A percentile compares a stretch with the other conserved stretches of the same genome.
Evolutionary conservation across 2,329 filamentous ascomycete species (phyloP).

Genomic region (Fusarium floridanum): DNA sequence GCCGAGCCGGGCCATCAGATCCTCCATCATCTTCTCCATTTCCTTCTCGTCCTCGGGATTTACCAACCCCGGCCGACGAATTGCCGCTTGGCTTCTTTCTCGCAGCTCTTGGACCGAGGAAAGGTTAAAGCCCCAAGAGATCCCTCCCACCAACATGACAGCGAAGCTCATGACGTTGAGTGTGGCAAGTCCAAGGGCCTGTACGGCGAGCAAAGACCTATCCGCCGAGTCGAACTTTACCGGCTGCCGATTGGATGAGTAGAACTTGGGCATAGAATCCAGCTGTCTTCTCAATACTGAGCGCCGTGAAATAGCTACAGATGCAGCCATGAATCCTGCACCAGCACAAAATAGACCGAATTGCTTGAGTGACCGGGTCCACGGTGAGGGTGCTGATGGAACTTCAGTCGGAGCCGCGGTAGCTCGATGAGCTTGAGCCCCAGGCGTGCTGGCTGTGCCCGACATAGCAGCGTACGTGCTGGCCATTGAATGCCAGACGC

Average conservation of each 20-base stretch:
- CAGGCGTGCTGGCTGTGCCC: slow-evolving; percentile 20
- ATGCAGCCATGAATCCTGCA: slow-evolving; percentile 79
- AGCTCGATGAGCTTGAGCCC: slow-evolving; percentile 12
- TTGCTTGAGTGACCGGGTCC: slow-evolving; percentile 65
- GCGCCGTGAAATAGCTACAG: slow-evolving; percentile 78
- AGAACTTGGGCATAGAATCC: slow-evolving; percentile 77
- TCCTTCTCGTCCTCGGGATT: slow-evolving; percentile 68
- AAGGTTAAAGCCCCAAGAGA: slow-evolving; percentile 83
- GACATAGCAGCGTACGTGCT: slow-evolving; percentile 36
- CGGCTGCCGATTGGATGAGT: slow-evolving; percentile 67
- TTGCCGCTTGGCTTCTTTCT: slow-evolving; percentile 59
- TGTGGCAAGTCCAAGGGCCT: slow-evolving; percentile 88
- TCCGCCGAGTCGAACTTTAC: slow-evolving; percentile 47
- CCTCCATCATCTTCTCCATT: slow-evolving; percentile 72
- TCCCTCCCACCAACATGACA: slow-evolving; percentile 80
- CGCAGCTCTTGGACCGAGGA: slow-evolving; percentile 75
- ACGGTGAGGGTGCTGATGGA: slow-evolving; percentile 52
- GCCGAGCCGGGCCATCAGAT: slow-evolving; percentile 66
- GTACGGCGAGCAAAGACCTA: slow-evolving; percentile 74
- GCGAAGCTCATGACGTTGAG: slow-evolving; percentile 84
- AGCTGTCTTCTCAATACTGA: slow-evolving; percentile 74
- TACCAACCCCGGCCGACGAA: slow-evolving; percentile 51
- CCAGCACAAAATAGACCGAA: slow-evolving; percentile 80
- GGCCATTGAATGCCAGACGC: slow-evolving; percentile 25
- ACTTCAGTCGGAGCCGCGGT: slow-evolving; percentile 31